A percentile compares a stretch with the other conserved stretches of the same genome.
phyloP scores from a whole-genome alignment of 1,284 basidiomycete genomes.

The Fomes fomentarius region DNA sequence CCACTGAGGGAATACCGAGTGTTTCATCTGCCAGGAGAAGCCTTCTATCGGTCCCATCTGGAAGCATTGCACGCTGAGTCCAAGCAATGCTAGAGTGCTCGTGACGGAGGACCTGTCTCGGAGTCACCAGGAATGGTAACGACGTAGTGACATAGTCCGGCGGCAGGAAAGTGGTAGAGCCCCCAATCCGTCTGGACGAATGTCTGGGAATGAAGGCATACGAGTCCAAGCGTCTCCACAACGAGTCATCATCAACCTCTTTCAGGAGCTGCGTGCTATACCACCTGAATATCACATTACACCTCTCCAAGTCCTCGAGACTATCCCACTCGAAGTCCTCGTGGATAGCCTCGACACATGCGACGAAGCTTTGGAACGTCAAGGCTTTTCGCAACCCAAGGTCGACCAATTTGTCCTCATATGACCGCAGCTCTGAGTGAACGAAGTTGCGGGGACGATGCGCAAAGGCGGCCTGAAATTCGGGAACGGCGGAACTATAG shows the following conservation, averaged over 20 bases:
- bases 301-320: conserved; percentile 20
- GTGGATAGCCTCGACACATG: conserved; percentile 10
- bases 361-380: conserved; percentile 13
- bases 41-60: conserved; percentile 28
- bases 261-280: conserved; percentile 40
- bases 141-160: conserved; percentile 28
- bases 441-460: conserved; percentile 3
- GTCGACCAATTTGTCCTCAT: conserved; percentile 2
- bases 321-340: background rate
- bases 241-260: conserved; percentile 28
- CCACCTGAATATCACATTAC: conserved; percentile 35
- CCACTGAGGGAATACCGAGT: conserved; percentile 41
- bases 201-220: conserved; percentile 43
- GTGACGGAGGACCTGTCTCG: conserved; percentile 38
- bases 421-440: conserved; percentile 2
- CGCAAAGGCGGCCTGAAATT: conserved; percentile 8
- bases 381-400: conserved; percentile 10
- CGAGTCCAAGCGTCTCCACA: conserved; percentile 37
- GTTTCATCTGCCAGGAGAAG: conserved; percentile 37
- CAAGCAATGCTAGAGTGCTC: conserved; percentile 44
- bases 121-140: conserved; percentile 39
- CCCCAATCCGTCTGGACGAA: conserved; percentile 17
- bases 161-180: conserved; percentile 12
- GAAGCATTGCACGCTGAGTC: conserved; percentile 44
- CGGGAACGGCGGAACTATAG: background rate